phyloP scores from a whole-genome alignment of 1,284 basidiomycete genomes.

The Ustilago xerochloae region DNA sequence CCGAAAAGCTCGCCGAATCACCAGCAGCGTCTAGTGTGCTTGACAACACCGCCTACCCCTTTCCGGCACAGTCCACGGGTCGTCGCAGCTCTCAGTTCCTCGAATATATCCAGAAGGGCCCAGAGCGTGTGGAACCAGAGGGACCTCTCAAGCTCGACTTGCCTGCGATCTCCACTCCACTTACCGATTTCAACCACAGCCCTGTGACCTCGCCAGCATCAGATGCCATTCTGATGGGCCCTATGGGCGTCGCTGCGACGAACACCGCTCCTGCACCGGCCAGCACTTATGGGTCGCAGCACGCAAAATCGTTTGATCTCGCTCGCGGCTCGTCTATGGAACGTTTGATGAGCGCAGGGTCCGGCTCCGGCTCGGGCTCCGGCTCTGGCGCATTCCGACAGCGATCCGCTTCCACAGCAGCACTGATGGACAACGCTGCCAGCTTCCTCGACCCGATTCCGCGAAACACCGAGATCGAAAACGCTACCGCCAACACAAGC shows the following conservation, averaged over 20 bases:
- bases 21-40: slow-evolving; percentile 27
- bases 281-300: background rate
- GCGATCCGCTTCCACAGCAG: slow-evolving; percentile 45
- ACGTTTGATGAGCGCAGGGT: background rate
- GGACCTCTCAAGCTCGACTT: slow-evolving; percentile 26
- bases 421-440: slow-evolving; percentile 40
- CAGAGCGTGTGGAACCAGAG: slow-evolving; percentile 27
- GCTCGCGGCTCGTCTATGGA: slow-evolving; percentile 8
- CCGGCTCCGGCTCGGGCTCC: too few relatives aligned
- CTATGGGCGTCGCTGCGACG: background rate
- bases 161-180: slow-evolving; percentile 8
- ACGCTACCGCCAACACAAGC: slow-evolving; percentile 6
- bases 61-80: slow-evolving; percentile 20
- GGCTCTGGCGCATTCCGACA: too few relatives aligned
- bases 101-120: slow-evolving; percentile 43
- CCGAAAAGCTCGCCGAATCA: slow-evolving; percentile 24
- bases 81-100: slow-evolving; percentile 44
- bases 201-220: background rate
- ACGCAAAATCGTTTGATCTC: slow-evolving; percentile 21
- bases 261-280: slow-evolving; percentile 1
- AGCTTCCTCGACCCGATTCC: slow-evolving; percentile 21
- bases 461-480: background rate
- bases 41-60: slow-evolving; percentile 20
- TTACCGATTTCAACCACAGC: slow-evolving; percentile 9
- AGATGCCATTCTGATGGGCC: slow-evolving; percentile 5